A percentile compares a stretch with the other conserved stretches of the same genome.
Conservation (phyloP, 2,329 filamentous ascomycete species). For the Colletotrichum gloeosporioides region DNA sequence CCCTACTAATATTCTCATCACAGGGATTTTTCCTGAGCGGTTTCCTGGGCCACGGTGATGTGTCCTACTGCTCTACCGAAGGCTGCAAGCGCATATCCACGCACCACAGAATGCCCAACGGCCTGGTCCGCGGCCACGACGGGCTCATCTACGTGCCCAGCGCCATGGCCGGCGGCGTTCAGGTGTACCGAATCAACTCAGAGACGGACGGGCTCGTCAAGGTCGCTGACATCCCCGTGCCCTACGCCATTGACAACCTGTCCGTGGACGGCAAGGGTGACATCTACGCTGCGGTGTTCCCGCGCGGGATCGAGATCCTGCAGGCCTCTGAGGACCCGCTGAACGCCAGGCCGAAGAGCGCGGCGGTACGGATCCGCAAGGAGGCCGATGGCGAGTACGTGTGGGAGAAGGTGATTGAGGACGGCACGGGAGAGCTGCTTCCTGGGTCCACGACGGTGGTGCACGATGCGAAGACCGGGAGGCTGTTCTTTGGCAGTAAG, state of each 20-base stretch:
- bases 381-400: conserved; percentile 13
- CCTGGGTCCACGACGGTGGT: conserved; percentile 28
- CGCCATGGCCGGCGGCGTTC: conserved; percentile 25
- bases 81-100: conserved; percentile 27
- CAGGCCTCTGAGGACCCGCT: conserved; percentile 23
- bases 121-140: conserved; percentile 27
- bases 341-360: conserved; percentile 16
- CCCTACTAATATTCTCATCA: neutral
- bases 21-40: conserved; percentile 24
- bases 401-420: conserved; percentile 32
- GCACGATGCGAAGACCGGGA: conserved; percentile 31
- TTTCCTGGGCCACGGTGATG: conserved; percentile 30
- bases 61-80: conserved; percentile 29
- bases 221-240: conserved; percentile 22
- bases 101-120: conserved; percentile 35
- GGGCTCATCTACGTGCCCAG: conserved; percentile 36
- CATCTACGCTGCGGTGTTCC: conserved; percentile 29
- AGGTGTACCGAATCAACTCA: conserved; percentile 14
- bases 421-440: conserved; percentile 27
- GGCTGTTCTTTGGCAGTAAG: conserved; percentile 31
- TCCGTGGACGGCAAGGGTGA: conserved; percentile 28
- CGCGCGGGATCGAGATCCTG: conserved; percentile 18
- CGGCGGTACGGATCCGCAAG: conserved; percentile 28
- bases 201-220: conserved; percentile 20
- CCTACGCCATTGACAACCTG: conserved; percentile 31